phyloP scores from a whole-genome alignment of 148 eudicot genomes.

The Chenopodium quinoa region DNA sequence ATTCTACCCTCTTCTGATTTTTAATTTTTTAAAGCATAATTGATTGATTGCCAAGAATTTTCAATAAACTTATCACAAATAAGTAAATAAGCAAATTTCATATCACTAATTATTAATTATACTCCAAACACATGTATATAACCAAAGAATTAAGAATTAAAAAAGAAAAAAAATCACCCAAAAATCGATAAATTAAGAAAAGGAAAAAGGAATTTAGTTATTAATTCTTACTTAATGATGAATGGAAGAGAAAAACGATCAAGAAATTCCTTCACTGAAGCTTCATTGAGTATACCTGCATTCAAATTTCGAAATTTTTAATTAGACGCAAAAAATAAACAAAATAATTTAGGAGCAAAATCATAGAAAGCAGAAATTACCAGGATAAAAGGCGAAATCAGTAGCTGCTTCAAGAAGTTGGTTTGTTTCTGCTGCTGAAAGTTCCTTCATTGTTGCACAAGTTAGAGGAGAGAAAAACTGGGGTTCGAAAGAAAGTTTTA shows the following conservation, averaged over 20 bases:
- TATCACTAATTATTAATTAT: too few species aligned
- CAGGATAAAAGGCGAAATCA: conserved; percentile 51
- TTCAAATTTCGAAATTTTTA: background rate
- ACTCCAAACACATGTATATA: background rate
- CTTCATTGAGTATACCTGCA: conserved; percentile 55
- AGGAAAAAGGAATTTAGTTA: background rate
- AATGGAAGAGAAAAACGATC: conserved; percentile 73
- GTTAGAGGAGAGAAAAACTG: background rate
- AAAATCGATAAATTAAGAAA: background rate
- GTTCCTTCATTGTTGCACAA: conserved; percentile 34
- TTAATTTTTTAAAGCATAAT: too few species aligned
- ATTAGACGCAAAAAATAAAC: background rate
- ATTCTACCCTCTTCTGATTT: background rate
- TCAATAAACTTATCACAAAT: too few species aligned
- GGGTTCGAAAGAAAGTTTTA: background rate
- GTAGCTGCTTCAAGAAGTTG: conserved; percentile 51
- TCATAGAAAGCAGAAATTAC: conserved; percentile 12
- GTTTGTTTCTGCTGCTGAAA: conserved; percentile 26
- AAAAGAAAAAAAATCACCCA: background rate
- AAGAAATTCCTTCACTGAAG: conserved; percentile 60
- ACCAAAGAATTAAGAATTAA: background rate
- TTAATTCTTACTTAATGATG: conserved; percentile 48
- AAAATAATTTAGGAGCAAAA: background rate
- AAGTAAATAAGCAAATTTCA: too few species aligned
- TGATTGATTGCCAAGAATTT: too few species aligned